These are phyloP conservation scores for Wallacemonas sp. DNA, from an alignment of 208 protist genomes.

Conservation along the genomic window DNA sequence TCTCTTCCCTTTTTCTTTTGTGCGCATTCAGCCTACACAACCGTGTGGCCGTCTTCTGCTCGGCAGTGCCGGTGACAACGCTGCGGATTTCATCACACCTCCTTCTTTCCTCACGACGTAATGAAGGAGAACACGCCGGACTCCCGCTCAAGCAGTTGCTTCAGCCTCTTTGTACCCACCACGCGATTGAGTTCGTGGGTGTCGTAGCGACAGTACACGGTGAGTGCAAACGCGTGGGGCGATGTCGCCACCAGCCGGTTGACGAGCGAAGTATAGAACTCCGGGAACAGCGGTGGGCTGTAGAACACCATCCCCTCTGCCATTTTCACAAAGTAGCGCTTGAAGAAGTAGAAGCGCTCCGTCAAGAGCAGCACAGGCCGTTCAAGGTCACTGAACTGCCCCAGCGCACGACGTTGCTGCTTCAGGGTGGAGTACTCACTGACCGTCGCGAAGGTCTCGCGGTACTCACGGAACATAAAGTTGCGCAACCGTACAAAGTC, in stretches of 20 bases:
- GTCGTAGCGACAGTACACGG: slow-evolving; percentile 93
- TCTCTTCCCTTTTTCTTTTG: slow-evolving; percentile 9
- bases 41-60: background rate
- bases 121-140: slow-evolving; percentile 81
- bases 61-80: background rate
- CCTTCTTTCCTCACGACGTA: slow-evolving; percentile 36
- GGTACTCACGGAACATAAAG: slow-evolving; percentile 91
- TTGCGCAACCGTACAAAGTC: slow-evolving; percentile 96
- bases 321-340: slow-evolving; percentile 92
- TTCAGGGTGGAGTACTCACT: slow-evolving; percentile 92
- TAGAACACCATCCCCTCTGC: slow-evolving; percentile 95
- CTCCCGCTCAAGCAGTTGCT: slow-evolving; percentile 74
- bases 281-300: slow-evolving; percentile 88
- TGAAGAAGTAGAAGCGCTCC: slow-evolving; percentile 97
- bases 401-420: slow-evolving; percentile 76
- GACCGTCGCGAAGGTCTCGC: slow-evolving; percentile 81
- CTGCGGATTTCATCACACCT: background rate
- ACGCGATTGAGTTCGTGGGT: slow-evolving; percentile 90
- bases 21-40: background rate
- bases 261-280: slow-evolving; percentile 94
- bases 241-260: slow-evolving; percentile 74
- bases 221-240: slow-evolving; percentile 80
- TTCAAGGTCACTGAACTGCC: slow-evolving; percentile 85
- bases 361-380: slow-evolving; percentile 92
- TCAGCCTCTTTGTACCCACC: slow-evolving; percentile 80